Conservation (phyloP, 2,329 filamentous ascomycete genomes). For the Talaromyces sp. region DNA sequence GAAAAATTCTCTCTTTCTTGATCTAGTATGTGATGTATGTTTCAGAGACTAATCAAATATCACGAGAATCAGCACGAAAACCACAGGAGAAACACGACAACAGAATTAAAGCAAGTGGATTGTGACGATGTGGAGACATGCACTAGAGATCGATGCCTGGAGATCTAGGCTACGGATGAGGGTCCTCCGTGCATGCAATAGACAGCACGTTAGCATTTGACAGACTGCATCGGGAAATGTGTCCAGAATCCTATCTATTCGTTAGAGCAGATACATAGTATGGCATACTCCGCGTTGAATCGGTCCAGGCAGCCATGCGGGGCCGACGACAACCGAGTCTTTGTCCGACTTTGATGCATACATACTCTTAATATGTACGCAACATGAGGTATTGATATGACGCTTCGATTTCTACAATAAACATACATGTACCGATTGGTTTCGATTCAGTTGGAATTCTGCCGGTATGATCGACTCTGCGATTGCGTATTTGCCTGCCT, state of each 20-base stretch:
- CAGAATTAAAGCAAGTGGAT: neutral
- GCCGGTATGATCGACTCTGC: neutral
- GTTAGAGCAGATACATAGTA: neutral
- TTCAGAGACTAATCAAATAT: neutral
- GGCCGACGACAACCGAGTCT: conserved; percentile 1
- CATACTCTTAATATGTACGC: no score
- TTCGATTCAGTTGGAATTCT: neutral
- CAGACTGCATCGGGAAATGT: neutral
- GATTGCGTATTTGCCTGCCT: neutral
- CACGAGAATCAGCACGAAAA: neutral
- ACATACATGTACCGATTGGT: neutral
- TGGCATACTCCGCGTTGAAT: neutral
- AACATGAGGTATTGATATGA: neutral
- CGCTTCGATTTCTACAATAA: neutral
- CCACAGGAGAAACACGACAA: neutral
- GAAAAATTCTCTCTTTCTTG: neutral
- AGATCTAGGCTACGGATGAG: neutral
- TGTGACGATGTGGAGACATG: neutral
- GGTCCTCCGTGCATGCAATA: neutral
- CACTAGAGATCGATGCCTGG: conserved; percentile 3
- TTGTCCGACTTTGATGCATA: neutral
- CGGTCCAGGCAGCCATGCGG: conserved; percentile 6
- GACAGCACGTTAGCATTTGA: neutral
- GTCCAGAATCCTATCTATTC: neutral
- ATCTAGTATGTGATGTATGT: neutral